phyloP scores from a whole-genome alignment of 2,329 filamentous ascomycete genomes.

The Fusarium sp. region DNA sequence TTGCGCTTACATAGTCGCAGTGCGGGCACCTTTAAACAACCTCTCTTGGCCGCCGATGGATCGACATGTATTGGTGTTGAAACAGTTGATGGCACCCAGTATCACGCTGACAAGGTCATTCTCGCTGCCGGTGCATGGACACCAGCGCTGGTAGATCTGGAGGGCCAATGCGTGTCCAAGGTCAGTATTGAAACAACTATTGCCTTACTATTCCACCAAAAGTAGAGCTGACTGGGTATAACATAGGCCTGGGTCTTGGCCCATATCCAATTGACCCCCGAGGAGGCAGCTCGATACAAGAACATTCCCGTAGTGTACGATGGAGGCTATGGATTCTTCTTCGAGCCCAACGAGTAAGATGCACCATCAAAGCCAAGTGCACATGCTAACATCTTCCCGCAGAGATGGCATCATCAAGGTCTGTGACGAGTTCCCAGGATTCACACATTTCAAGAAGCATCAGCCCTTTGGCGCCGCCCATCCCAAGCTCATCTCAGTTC shows the following conservation, averaged over 20 bases:
- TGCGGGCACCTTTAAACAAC: background rate
- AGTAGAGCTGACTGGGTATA: background rate
- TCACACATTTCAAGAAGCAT: conserved; percentile 4
- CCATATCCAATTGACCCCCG: conserved; percentile 8
- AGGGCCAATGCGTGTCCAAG: conserved; percentile 13
- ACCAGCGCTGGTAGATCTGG: conserved; percentile 1
- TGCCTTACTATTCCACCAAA: background rate
- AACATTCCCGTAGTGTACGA: conserved; percentile 8
- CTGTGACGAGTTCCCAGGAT: conserved; percentile 18
- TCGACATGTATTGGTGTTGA: conserved; percentile 7
- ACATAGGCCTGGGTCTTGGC: conserved; percentile 6
- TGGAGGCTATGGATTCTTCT: conserved; percentile 17
- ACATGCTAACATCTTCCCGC: background rate
- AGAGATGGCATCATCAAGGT: conserved; percentile 10
- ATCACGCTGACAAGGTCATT: conserved; percentile 12
- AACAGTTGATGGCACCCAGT: background rate
- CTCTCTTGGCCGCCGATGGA: conserved; percentile 3
- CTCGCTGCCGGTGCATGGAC: conserved; percentile 6
- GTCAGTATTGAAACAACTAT: background rate
- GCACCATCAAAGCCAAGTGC: background rate
- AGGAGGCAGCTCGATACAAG: conserved; percentile 5
- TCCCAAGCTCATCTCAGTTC: conserved; percentile 11
- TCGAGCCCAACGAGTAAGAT: conserved; percentile 13
- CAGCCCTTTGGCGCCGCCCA: background rate
- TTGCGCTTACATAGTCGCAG: background rate